Base-by-base conservation (phyloP, 2,329 filamentous ascomycete genomes). In the Aspergillus uvarum region DNA sequence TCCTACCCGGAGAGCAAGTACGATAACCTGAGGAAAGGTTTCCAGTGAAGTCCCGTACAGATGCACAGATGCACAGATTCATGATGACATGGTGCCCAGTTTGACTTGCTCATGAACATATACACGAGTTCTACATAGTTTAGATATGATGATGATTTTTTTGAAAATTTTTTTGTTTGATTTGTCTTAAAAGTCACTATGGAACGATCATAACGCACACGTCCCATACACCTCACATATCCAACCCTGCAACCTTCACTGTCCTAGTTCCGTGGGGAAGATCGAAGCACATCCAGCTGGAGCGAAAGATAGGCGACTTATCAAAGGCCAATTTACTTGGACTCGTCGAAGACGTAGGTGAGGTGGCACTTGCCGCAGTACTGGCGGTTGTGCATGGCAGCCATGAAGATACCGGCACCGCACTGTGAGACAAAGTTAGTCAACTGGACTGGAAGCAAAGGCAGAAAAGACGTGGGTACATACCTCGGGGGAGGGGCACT, bases 371-470 rank as follows among this genome's bases (percentile, higher is more conserved):
- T 83, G 70, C 86, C 87, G 77, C 92, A 96, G 89, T 97, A 96
- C 85, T 99, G 96, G 81, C 95, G 92, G 85, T 99, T 96, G 84
- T 96, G 90, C 93, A 98, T 98, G 80, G 95, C 92, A 80, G 95
- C 95, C 95, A 99, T 99, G 90, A 99, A 99, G 85, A 99, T 89
- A 93, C 95, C 95, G 76, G 96, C 95, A 87, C 95, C 95, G 83
- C 95, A 99, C 92, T 96, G 67, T 52, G 53, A 56, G 21, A 47
- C 14, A 4, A 42, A 56, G 58, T 74, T 82, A 72, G 83, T 76
- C 44, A 67, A 58, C 62, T 32, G n/a, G 21, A 6, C 51, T 12
- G 12, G 5, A 16, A 12, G n/a, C 55, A 21, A 54, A 12, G 35
- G 38, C 22, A 3, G n/a, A 14, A n/a, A 32, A 16, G 22, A 48